Conservation (phyloP, 257 asterid genomes). For the Cinchona pubescens region DNA sequence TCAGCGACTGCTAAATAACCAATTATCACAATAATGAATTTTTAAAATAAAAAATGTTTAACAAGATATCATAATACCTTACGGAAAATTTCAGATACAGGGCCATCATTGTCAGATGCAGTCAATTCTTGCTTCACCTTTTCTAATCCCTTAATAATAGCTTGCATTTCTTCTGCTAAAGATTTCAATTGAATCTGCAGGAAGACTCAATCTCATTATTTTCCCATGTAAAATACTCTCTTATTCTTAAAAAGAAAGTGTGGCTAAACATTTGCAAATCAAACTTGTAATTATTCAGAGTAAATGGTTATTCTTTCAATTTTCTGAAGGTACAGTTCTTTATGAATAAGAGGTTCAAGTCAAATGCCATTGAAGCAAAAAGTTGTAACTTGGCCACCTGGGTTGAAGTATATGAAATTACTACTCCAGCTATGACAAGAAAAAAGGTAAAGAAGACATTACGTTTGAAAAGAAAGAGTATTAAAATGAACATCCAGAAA, state of each 20-base stretch:
- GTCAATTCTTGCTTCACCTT: constrained; percentile 87
- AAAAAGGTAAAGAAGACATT: neutral
- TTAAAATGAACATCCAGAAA: constrained; percentile 13
- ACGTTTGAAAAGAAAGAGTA: neutral
- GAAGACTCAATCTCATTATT: constrained; percentile 10
- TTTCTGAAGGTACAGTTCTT: neutral
- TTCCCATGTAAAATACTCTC: neutral
- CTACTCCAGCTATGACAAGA: neutral
- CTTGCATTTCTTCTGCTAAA: constrained; percentile 99
- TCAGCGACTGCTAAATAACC: neutral
- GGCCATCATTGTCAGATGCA: constrained; percentile 93
- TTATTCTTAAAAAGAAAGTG: neutral
- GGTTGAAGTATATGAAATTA: neutral
- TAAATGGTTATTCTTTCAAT: neutral
- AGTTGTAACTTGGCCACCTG: neutral
- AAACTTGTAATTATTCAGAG: neutral
- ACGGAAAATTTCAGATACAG: constrained; percentile 80
- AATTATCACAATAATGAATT: neutral
- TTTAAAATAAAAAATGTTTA: neutral
- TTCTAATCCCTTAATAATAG: constrained; percentile 90
- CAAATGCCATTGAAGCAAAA: neutral
- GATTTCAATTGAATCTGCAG: constrained; percentile 91
- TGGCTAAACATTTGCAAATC: neutral
- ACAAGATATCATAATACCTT: constrained; percentile 49
- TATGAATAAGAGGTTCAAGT: neutral